Base-by-base conservation (phyloP, 2,329 filamentous ascomycete species). In the Calonectria pauciramosa region DNA sequence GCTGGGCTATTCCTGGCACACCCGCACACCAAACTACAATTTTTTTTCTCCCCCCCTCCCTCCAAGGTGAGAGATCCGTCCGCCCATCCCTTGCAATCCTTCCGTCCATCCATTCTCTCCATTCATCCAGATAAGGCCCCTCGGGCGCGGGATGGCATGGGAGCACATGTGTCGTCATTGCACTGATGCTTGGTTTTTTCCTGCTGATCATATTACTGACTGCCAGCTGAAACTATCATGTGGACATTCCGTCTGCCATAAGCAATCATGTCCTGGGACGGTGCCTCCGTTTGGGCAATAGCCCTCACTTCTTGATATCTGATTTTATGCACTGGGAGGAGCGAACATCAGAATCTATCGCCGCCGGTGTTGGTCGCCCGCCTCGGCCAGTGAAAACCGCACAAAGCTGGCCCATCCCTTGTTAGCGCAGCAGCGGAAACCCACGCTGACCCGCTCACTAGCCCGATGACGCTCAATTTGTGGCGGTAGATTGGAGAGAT, bases 401-500 rank as follows among this genome's bases (percentile, higher is more conserved):
- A 64, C 76, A 78, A 77, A 78, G 77, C 80, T 80, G 68, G 66
- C 66, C 47, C 56, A 49, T 69, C 56, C 36, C 65, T 32, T 60
- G 56, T 28, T 73, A 73, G 71, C 66, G 71, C 49, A 28, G 32
- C 44, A 28, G 60, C 65, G 54, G 64, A 68, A 72, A 69, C 71
- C 71, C 71, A 73, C 71, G 66, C 59, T 60, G 71, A 69, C 71
- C 71, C 69, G 68, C 68, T 52, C 75, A 70, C 70, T 73, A 76
- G 74, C 54, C 66, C 76, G 60, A 78, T 80, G 78, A 79, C 72
- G 74, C 78, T 75, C 78, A 78, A 73, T 60, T 73, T 51, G 70
- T 63, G 64, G 38, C 51, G 68, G 54, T 30, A 63, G 56, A 41
- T 60, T 60, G 16, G 56, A 68, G 41, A 74, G 74, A 79, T 78